These are phyloP conservation scores for Sarocladium strictum DNA, from an alignment of 2,329 filamentous ascomycete genomes.

Conservation along the genomic window DNA sequence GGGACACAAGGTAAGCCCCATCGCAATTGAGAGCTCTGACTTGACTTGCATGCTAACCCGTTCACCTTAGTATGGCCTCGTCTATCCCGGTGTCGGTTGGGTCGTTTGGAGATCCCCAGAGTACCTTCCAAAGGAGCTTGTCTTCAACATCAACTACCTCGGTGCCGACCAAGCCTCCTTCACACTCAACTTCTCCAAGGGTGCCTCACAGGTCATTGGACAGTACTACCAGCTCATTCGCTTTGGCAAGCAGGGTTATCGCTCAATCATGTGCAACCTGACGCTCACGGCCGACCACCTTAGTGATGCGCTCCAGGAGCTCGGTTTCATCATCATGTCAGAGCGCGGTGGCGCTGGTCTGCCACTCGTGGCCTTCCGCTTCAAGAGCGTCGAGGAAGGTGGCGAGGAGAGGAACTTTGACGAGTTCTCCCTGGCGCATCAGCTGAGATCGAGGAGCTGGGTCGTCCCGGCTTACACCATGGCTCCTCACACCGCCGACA, in stretches of 20 bases:
- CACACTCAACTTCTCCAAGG: conserved; percentile 96
- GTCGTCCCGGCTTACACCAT: conserved; percentile 95
- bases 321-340: conserved; percentile 87
- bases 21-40: too few relatives aligned
- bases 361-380: conserved; percentile 83
- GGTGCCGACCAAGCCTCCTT: conserved; percentile 93
- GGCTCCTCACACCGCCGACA: conserved; percentile 75
- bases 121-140: conserved; percentile 81
- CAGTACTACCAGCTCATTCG: conserved; percentile 98
- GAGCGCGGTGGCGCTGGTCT: conserved; percentile 71
- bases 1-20: conserved; percentile 68
- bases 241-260: conserved; percentile 87
- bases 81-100: conserved; percentile 94
- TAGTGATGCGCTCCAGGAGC: conserved; percentile 60
- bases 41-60: conserved; percentile 39
- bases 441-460: conserved; percentile 82
- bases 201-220: conserved; percentile 87
- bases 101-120: conserved; percentile 81
- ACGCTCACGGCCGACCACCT: conserved; percentile 88
- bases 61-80: conserved; percentile 40
- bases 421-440: conserved; percentile 76
- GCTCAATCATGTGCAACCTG: conserved; percentile 88
- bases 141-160: conserved; percentile 99
- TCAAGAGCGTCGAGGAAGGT: conserved; percentile 49
- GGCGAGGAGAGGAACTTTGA: conserved; percentile 56